Conservation (phyloP, 768 basidiomycete genomes). For the Nidularia sp. region DNA sequence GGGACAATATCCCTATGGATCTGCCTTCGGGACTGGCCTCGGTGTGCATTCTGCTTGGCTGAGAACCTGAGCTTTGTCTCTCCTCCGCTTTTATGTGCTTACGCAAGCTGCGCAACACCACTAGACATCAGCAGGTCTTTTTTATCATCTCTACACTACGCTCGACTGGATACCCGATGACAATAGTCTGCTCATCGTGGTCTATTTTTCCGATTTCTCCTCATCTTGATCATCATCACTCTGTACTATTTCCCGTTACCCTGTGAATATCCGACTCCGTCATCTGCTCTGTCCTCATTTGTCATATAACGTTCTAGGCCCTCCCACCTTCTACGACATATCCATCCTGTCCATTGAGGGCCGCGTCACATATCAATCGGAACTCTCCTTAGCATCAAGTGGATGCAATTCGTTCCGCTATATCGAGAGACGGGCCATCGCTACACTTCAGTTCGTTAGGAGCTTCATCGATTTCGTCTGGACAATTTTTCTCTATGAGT, state of each 20-base stretch:
- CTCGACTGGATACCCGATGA: slow-evolving; percentile 23
- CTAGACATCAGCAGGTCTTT: slow-evolving; percentile 9
- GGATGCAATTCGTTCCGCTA: background rate
- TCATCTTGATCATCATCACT: slow-evolving; percentile 15
- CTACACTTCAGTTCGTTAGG: too few species aligned
- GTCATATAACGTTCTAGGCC: slow-evolving; percentile 21
- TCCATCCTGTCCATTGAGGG: slow-evolving; percentile 56
- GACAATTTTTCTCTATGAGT: too few species aligned
- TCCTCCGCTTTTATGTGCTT: slow-evolving; percentile 12
- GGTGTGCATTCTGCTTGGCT: slow-evolving; percentile 34
- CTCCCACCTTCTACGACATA: slow-evolving; percentile 48
- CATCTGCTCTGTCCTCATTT: slow-evolving; percentile 20
- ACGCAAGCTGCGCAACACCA: slow-evolving; percentile 5
- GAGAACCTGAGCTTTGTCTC: slow-evolving; percentile 10
- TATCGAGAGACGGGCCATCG: background rate
- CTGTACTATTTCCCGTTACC: slow-evolving; percentile 22
- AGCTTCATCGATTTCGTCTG: too few species aligned
- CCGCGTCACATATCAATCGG: slow-evolving; percentile 15
- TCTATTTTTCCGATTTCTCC: slow-evolving; percentile 19
- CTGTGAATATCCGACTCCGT: slow-evolving; percentile 28
- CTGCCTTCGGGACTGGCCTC: slow-evolving; percentile 36
- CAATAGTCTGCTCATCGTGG: slow-evolving; percentile 15
- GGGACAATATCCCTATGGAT: slow-evolving; percentile 37
- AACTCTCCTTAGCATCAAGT: slow-evolving; percentile 21
- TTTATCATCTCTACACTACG: slow-evolving; percentile 27